Evolutionary conservation across 441 rosid genomes (phyloP), one percentile per base, ranked within the genome.

Genomic region (Cnidoscolus chayamansa): DNA sequence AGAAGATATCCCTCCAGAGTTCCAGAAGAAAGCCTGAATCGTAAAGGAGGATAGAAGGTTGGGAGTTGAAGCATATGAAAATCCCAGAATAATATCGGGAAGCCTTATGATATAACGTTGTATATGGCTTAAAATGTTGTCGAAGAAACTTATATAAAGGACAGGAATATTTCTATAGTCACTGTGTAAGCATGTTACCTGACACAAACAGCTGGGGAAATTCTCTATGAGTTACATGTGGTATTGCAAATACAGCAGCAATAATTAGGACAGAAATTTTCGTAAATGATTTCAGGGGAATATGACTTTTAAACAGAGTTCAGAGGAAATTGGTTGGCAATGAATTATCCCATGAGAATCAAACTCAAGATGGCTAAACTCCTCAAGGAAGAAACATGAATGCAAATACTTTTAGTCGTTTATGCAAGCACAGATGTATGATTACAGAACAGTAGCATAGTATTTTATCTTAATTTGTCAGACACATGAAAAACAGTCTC

Each of bases 31-130:
- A 37, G 92, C 96, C 59, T 94, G 99, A 63, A 92, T 86, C 20
- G 89, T 83, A 76, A 94, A 89, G 4, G 94, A 91, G 20, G 94
- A 83, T 69, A 86, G 53, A 66, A 94, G 97, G 81, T 94, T 92
- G 61, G 90, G 97, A 68, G 97, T 92, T 80, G 90, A 94, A 63
- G 97, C 96, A 76, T 94, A 92, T 0, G 96, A 86, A 65, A 94
- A 75, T 61, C 97, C 97, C 82, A 94, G 72, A 67, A 87, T 85
- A 47, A 80, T 25, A 30, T 17, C 6, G 7, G 12, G 43, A 57
- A 63, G 53, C 40, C 37, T 4, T 17, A 69, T 9, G 43, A 4
- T 0, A 16, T 30, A 25, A 25, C 25, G 35, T 17, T 19, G 20
- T 1, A 32, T 45, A 32, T 10, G 37, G 12, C 19, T 25, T 30